Conservation (phyloP, 2,329 filamentous ascomycete species). For the Xylaria sp. region DNA sequence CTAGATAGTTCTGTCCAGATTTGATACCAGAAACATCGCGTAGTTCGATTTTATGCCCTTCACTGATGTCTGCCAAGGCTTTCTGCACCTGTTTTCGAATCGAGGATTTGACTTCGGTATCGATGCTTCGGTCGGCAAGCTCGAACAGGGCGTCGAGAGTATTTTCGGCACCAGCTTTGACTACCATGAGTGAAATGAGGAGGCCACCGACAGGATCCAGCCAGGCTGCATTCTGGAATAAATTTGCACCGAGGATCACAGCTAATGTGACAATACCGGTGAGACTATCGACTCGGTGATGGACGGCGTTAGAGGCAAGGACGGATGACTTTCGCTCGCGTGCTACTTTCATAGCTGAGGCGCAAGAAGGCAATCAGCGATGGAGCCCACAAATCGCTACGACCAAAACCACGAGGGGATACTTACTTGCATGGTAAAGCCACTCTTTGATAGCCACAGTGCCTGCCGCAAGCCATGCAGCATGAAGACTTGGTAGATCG, state of each 20-base stretch:
- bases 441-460: conserved; percentile 96
- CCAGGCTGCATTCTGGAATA: conserved; percentile 87
- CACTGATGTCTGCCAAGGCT: conserved; percentile 65
- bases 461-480: conserved; percentile 91
- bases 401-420: background rate
- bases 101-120: conserved; percentile 81
- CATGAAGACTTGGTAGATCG: conserved; percentile 85
- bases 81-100: conserved; percentile 74
- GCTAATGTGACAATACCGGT: conserved; percentile 93
- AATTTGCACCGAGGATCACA: conserved; percentile 89
- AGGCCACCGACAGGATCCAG: conserved; percentile 93
- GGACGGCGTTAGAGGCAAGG: conserved; percentile 93
- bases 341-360: conserved; percentile 90
- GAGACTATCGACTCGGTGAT: conserved; percentile 95
- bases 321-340: conserved; percentile 94
- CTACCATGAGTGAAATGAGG: conserved; percentile 91
- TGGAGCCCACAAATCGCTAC: background rate
- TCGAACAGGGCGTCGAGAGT: conserved; percentile 85
- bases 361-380: conserved; percentile 44
- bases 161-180: conserved; percentile 89
- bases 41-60: conserved; percentile 72
- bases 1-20: conserved; percentile 94
- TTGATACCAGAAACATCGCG: conserved; percentile 89
- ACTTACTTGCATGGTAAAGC: conserved; percentile 94
- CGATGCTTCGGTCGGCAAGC: conserved; percentile 89